Conservation (phyloP, 495 filamentous ascomycete genomes). For the Corynascus novoguineensis region DNA sequence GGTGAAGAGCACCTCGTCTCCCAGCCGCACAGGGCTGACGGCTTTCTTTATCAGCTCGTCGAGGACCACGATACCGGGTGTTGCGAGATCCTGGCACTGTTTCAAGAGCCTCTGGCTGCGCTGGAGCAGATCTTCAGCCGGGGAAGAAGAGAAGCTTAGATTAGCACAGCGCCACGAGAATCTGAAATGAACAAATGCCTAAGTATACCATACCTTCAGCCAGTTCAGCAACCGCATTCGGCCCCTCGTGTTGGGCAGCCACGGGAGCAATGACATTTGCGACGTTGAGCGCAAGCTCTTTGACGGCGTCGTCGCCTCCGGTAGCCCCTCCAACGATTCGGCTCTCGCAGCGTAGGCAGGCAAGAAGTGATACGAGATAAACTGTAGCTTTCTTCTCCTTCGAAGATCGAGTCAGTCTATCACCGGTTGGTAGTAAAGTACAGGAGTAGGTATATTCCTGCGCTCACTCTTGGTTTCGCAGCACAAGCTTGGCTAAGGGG, state of each 20-base stretch:
- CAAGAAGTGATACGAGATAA: conserved; percentile 12
- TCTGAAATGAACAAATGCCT: too few species aligned
- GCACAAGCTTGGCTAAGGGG: neutral
- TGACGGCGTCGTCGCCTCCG: neutral
- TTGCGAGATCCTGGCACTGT: conserved; percentile 8
- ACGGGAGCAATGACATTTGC: conserved; percentile 4
- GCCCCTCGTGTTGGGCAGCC: neutral
- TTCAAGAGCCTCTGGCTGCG: neutral
- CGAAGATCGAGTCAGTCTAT: neutral
- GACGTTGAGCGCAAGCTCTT: conserved; percentile 8
- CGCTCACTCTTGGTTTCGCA: neutral
- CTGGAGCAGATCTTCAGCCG: neutral
- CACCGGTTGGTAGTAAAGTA: too few species aligned
- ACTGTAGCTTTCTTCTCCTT: neutral
- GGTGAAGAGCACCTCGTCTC: conserved; percentile 25
- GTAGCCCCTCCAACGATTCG: neutral
- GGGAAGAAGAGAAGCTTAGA: too few species aligned
- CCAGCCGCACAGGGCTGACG: neutral
- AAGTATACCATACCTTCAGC: conserved; percentile 7
- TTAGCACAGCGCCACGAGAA: too few species aligned
- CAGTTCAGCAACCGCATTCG: neutral
- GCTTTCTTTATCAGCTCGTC: conserved; percentile 7
- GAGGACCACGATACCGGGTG: conserved; percentile 11
- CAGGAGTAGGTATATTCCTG: neutral
- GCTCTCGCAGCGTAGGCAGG: conserved; percentile 11